Conservation (phyloP, 805 yeast species). For the Ogataea polymorpha region DNA sequence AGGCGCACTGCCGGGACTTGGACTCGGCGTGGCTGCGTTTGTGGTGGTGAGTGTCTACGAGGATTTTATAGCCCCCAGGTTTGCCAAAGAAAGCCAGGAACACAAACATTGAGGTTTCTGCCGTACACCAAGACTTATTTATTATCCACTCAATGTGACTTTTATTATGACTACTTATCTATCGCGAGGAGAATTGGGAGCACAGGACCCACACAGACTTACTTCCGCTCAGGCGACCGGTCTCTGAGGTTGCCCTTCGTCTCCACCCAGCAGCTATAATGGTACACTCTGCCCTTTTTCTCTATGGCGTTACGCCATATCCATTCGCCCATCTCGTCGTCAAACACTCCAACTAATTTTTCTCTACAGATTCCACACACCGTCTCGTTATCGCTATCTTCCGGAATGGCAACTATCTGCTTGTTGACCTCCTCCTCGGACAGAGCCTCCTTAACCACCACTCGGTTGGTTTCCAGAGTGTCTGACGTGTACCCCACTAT, state of each 20-base stretch:
- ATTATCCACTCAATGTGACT: too few relatives aligned
- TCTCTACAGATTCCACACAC: slow-evolving; percentile 75
- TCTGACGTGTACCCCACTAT: slow-evolving; percentile 37
- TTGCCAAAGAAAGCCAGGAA: neutral
- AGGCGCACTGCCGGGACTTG: slow-evolving; percentile 77
- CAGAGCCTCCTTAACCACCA: slow-evolving; percentile 17
- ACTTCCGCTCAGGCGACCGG: slow-evolving; percentile 29
- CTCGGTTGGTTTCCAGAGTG: slow-evolving; percentile 19
- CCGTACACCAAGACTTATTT: too few relatives aligned
- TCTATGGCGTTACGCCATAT: slow-evolving; percentile 68
- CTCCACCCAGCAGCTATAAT: slow-evolving; percentile 68
- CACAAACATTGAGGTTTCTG: neutral
- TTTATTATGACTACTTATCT: neutral
- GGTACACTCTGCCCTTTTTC: slow-evolving; percentile 47
- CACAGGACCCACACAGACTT: neutral
- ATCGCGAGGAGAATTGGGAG: neutral
- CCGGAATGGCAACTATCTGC: slow-evolving; percentile 64
- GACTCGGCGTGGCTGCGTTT: slow-evolving; percentile 75
- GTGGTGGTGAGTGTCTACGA: slow-evolving; percentile 62
- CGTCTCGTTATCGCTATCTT: slow-evolving; percentile 54
- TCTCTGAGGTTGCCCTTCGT: slow-evolving; percentile 36
- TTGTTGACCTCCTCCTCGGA: slow-evolving; percentile 35
- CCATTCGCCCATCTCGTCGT: slow-evolving; percentile 78
- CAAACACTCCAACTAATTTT: slow-evolving; percentile 57
- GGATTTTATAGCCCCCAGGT: slow-evolving; percentile 37